Conservation (phyloP, 768 basidiomycete species). For the Boletus insuetus region DNA sequence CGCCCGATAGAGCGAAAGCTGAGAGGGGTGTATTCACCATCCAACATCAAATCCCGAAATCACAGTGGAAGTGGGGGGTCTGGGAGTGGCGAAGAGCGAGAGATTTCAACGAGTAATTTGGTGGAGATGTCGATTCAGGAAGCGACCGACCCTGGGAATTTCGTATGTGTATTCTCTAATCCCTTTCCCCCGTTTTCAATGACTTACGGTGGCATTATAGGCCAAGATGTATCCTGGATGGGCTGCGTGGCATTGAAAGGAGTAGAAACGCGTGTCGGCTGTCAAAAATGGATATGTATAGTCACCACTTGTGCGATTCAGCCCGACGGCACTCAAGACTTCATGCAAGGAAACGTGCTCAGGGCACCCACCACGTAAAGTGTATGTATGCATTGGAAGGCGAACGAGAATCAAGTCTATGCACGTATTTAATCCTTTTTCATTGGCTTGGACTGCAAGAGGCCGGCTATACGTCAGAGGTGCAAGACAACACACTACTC, state of each 20-base stretch:
- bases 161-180: constrained; percentile 45
- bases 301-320: background rate
- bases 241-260: constrained; percentile 69
- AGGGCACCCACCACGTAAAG: background rate
- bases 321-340: background rate
- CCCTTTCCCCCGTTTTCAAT: background rate
- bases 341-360: background rate
- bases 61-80: constrained; percentile 25
- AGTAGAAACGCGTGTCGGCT: background rate
- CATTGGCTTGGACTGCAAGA: constrained; percentile 30
- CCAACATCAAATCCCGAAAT: constrained; percentile 40
- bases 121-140: constrained; percentile 92
- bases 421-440: constrained; percentile 20
- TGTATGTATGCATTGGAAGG: constrained; percentile 16
- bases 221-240: constrained; percentile 90
- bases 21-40: constrained; percentile 61
- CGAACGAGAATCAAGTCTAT: constrained; percentile 13
- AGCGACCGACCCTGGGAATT: constrained; percentile 68
- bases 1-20: constrained; percentile 83
- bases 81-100: constrained; percentile 31
- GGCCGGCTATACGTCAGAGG: background rate
- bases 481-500: background rate
- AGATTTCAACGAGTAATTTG: constrained; percentile 75
- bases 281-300: background rate
- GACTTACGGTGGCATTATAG: constrained; percentile 39